phyloP scores from a whole-genome alignment of 495 filamentous ascomycete species.

The Talaromyces thailandensis region DNA sequence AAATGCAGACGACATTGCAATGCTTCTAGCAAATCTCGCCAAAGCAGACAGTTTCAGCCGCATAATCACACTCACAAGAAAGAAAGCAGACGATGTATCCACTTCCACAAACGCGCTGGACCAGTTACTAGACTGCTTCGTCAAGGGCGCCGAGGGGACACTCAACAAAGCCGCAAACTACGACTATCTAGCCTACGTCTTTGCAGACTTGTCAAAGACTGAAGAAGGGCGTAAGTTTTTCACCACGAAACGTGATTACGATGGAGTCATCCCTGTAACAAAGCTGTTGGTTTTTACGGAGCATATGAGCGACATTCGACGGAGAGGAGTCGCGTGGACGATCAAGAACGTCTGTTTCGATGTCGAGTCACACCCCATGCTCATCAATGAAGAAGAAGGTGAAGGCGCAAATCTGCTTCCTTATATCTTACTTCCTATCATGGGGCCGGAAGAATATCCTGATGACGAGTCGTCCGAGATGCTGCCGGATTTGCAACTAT shows the following conservation, averaged over 20 bases:
- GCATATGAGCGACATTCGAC: slow-evolving; percentile 65
- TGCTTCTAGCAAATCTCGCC: slow-evolving; percentile 86
- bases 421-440: slow-evolving; percentile 69
- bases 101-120: slow-evolving; percentile 64
- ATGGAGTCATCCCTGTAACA: slow-evolving; percentile 68
- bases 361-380: slow-evolving; percentile 55
- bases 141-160: slow-evolving; percentile 70
- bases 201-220: slow-evolving; percentile 83
- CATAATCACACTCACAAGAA: slow-evolving; percentile 55
- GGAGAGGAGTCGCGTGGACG: slow-evolving; percentile 83
- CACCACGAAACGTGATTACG: slow-evolving; percentile 61
- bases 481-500: slow-evolving; percentile 77
- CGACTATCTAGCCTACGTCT: slow-evolving; percentile 88
- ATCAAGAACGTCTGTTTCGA: slow-evolving; percentile 83
- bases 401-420: slow-evolving; percentile 62
- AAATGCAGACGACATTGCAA: slow-evolving; percentile 76
- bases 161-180: slow-evolving; percentile 84
- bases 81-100: slow-evolving; percentile 52
- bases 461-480: slow-evolving; percentile 68
- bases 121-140: slow-evolving; percentile 91
- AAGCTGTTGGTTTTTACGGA: slow-evolving; percentile 92
- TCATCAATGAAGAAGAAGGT: slow-evolving; percentile 60
- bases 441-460: slow-evolving; percentile 46
- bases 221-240: slow-evolving; percentile 69
- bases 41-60: slow-evolving; percentile 67